A percentile compares a stretch with the other conserved stretches of the same genome.
These are phyloP conservation scores for Saccharum officinarum DNA, from an alignment of 176 grass and related monocot genomes.

Conservation along the genomic window DNA sequence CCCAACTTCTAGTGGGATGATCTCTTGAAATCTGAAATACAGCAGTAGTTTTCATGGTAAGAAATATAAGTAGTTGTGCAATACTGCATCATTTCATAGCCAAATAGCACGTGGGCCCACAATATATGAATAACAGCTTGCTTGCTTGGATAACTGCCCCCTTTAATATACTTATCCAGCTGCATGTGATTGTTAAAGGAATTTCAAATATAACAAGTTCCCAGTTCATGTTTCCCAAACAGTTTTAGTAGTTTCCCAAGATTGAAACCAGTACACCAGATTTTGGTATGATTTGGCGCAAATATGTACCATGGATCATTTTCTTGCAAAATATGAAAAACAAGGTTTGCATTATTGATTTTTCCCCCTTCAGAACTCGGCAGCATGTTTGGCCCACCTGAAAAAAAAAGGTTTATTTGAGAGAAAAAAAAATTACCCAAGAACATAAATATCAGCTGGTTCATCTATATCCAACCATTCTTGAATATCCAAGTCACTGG, in stretches of 20 bases:
- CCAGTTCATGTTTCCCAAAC: not conserved
- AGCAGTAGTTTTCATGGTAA: conserved; percentile 34
- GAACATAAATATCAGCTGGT: conserved; percentile 82
- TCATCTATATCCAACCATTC: conserved; percentile 69
- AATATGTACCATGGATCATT: not conserved
- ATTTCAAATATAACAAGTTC: conserved; percentile 17
- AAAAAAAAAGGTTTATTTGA: not conserved
- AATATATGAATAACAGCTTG: not conserved
- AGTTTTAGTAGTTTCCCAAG: not conserved
- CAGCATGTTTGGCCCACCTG: not conserved
- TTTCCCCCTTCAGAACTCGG: not conserved
- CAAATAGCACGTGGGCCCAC: not conserved
- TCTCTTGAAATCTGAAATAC: conserved; percentile 82
- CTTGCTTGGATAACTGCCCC: not conserved
- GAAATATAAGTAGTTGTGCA: not conserved
- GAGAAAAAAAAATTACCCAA: conserved; percentile 60
- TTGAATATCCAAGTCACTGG: conserved; percentile 53
- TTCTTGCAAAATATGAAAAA: not conserved
- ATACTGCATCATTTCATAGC: not conserved
- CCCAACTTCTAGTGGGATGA: conserved; percentile 76
- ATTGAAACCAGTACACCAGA: not conserved
- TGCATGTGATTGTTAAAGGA: not conserved
- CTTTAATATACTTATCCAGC: not conserved
- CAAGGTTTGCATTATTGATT: not conserved
- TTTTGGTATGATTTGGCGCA: not conserved